These are phyloP conservation scores for Aspergillus aculeatus DNA, from an alignment of 2,329 filamentous ascomycete species.

Conservation along the genomic window DNA sequence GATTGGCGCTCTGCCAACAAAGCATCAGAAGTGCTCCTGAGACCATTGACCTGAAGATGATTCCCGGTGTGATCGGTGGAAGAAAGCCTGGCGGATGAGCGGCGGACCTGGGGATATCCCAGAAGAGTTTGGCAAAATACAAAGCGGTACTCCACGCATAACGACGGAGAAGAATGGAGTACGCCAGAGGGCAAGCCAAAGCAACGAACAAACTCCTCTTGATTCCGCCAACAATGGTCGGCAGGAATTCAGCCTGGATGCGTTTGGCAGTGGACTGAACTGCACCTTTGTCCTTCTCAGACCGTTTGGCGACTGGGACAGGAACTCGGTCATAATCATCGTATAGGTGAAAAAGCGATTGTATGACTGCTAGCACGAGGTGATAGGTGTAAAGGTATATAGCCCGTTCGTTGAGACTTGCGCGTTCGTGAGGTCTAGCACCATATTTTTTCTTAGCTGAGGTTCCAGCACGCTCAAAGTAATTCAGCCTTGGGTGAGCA, in stretches of 20 bases:
- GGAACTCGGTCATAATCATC: slow-evolving; percentile 70
- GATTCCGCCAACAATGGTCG: slow-evolving; percentile 34
- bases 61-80: slow-evolving; percentile 58
- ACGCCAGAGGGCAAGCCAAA: slow-evolving; percentile 55
- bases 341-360: slow-evolving; percentile 68
- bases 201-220: slow-evolving; percentile 41
- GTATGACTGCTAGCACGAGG: slow-evolving; percentile 64
- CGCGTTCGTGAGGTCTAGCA: slow-evolving; percentile 59
- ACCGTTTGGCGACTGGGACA: slow-evolving; percentile 47
- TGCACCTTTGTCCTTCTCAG: slow-evolving; percentile 36
- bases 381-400: slow-evolving; percentile 76
- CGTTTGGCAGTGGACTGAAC: slow-evolving; percentile 38
- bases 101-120: slow-evolving; percentile 71
- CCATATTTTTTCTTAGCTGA: slow-evolving; percentile 6
- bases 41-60: slow-evolving; percentile 56
- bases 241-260: slow-evolving; percentile 37
- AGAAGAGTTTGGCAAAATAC: slow-evolving; percentile 68
- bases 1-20: slow-evolving; percentile 75
- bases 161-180: slow-evolving; percentile 62
- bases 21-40: slow-evolving; percentile 67
- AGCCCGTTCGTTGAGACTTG: slow-evolving; percentile 79
- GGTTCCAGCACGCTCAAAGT: not conserved
- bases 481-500: slow-evolving; percentile 19
- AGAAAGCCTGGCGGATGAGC: slow-evolving; percentile 55
- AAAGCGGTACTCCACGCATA: slow-evolving; percentile 69